phyloP scores from a whole-genome alignment of 169 alveolate genomes.

The Plasmodium vivax region DNA sequence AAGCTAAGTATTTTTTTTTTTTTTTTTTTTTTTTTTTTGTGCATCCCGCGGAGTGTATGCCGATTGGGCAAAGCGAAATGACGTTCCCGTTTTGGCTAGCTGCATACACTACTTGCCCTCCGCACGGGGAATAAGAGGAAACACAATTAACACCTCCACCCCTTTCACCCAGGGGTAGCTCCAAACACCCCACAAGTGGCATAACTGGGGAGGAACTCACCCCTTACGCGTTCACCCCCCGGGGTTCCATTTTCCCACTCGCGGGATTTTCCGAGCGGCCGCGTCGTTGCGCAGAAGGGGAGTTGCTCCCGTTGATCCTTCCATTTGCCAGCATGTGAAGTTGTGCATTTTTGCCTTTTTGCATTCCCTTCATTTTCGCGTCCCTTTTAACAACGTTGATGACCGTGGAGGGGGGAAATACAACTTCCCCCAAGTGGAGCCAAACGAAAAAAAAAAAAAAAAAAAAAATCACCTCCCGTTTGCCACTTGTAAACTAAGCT shows the following conservation, averaged over 20 bases:
- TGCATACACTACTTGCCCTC: not conserved
- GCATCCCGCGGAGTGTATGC: not conserved
- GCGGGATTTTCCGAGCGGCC: not conserved
- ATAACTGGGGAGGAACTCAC: not conserved
- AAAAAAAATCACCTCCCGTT: not conserved
- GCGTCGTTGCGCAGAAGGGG: not conserved
- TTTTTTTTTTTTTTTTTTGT: not conserved
- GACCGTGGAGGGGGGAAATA: not conserved
- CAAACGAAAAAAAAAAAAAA: not conserved
- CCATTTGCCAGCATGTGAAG: not conserved
- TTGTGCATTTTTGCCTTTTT: not conserved
- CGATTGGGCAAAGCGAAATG: not conserved
- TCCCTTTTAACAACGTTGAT: not conserved
- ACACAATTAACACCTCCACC: not conserved
- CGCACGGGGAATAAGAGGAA: not conserved
- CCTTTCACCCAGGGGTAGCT: not conserved
- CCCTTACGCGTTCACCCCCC: not conserved
- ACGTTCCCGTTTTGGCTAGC: not conserved
- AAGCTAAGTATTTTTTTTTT: not conserved
- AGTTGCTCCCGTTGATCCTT: not conserved
- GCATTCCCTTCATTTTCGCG: not conserved
- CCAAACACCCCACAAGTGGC: not conserved
- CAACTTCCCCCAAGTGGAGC: not conserved
- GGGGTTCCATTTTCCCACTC: not conserved
- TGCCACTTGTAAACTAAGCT: not conserved